These are phyloP conservation scores for Lactarius deliciosus DNA, from an alignment of 768 basidiomycete species.

Conservation along the genomic window DNA sequence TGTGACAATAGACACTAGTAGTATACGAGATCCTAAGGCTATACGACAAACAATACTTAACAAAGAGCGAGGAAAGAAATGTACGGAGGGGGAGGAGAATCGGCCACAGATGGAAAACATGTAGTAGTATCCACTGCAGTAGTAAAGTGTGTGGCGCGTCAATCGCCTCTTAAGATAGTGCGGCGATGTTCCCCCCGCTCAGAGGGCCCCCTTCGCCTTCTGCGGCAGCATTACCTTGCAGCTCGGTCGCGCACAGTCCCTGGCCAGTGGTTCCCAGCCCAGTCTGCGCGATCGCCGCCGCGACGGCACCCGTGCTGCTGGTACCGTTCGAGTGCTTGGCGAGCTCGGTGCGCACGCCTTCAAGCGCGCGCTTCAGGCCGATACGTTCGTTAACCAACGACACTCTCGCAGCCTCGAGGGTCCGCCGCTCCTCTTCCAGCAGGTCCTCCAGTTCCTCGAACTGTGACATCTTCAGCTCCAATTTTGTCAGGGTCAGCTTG, in stretches of 20 bases:
- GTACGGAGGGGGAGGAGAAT: neutral
- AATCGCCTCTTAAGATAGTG: slow-evolving; percentile 41
- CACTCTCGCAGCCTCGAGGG: slow-evolving; percentile 79
- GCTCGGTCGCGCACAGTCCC: slow-evolving; percentile 56
- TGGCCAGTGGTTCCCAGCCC: slow-evolving; percentile 59
- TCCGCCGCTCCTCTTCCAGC: slow-evolving; percentile 85
- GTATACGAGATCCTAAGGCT: slow-evolving; percentile 28
- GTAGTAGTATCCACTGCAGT: neutral
- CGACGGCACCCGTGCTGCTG: slow-evolving; percentile 30
- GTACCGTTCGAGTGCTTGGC: slow-evolving; percentile 48
- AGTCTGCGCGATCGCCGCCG: slow-evolving; percentile 38
- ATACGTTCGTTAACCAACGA: slow-evolving; percentile 78
- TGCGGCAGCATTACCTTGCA: slow-evolving; percentile 44
- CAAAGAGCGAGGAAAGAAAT: slow-evolving; percentile 17
- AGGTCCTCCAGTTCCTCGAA: slow-evolving; percentile 94
- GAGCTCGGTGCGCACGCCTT: slow-evolving; percentile 63
- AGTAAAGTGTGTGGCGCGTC: neutral
- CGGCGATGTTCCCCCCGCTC: slow-evolving; percentile 53
- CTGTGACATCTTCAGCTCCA: slow-evolving; percentile 92
- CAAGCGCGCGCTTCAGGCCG: slow-evolving; percentile 68
- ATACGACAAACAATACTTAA: slow-evolving; percentile 27
- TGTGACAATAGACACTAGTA: slow-evolving; percentile 9
- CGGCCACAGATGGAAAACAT: neutral
- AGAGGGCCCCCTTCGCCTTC: slow-evolving; percentile 58
- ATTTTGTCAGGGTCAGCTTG: slow-evolving; percentile 79